These are phyloP conservation scores for Chlamydomonas schloesseri DNA, from an alignment of 139 green algal genomes.

Conservation along the genomic window DNA sequence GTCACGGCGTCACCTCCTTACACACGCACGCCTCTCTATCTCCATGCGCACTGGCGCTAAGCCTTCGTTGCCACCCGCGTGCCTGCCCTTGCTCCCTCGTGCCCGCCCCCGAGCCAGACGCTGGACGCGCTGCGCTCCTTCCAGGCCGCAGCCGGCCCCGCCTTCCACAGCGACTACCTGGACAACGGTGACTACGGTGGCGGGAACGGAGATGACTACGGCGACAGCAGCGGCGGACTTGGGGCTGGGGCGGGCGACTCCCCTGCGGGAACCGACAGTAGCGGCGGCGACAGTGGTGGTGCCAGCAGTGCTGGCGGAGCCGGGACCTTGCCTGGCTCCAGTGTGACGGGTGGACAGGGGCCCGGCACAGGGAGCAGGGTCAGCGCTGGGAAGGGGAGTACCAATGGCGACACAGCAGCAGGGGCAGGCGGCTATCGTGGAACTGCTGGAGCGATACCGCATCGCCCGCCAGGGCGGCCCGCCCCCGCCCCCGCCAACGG, in stretches of 20 bases:
- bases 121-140: constrained; percentile 14
- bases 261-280: too few relatives aligned
- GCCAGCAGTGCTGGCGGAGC: background rate
- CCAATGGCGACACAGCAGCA: too few relatives aligned
- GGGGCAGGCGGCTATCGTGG: too few relatives aligned
- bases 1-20: too few relatives aligned
- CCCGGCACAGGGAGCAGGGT: background rate
- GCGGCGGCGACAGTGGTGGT: background rate
- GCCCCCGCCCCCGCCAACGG: too few relatives aligned
- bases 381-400: too few relatives aligned
- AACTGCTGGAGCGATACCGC: too few relatives aligned
- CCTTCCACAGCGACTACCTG: constrained; percentile 14
- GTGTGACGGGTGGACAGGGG: background rate
- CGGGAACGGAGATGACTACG: background rate
- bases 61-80: background rate
- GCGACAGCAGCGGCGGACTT: background rate
- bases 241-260: background rate
- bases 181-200: constrained; percentile 39
- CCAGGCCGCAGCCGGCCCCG: background rate
- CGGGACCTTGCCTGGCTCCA: background rate
- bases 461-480: too few relatives aligned
- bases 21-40: too few relatives aligned
- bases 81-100: too few relatives aligned
- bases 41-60: background rate
- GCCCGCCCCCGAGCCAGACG: background rate